These are phyloP conservation scores for Schoenoplectus tabernaemontani DNA, from an alignment of 202 grass and related monocot genomes.

Conservation along the genomic window DNA sequence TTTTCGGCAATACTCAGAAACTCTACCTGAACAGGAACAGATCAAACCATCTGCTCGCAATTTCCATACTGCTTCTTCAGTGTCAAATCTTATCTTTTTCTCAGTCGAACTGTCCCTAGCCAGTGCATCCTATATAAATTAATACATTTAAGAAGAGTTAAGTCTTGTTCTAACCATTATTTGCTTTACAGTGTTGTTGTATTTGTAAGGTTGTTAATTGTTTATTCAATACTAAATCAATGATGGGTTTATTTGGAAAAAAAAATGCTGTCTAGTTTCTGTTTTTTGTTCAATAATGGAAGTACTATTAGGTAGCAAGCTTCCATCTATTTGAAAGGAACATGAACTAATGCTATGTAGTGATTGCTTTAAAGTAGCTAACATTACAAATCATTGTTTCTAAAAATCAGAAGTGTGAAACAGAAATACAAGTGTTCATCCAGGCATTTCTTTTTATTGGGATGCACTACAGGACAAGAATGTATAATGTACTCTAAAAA, in stretches of 20 bases:
- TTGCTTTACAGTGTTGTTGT: neutral
- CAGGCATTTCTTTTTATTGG: neutral
- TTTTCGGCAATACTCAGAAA: constrained; percentile 37
- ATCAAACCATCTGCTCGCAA: neutral
- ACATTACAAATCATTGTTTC: neutral
- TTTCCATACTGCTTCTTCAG: constrained; percentile 31
- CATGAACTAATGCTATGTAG: neutral
- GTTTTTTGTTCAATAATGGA: neutral
- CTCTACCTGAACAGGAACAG: constrained; percentile 36
- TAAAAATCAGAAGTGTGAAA: neutral
- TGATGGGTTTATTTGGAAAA: neutral
- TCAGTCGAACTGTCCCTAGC: constrained; percentile 39
- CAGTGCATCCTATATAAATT: constrained; percentile 43
- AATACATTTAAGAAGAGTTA: constrained; percentile 4
- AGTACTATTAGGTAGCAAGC: neutral
- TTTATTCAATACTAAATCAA: neutral
- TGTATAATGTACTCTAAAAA: neutral
- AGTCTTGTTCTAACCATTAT: neutral
- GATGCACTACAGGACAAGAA: neutral
- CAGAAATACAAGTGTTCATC: neutral
- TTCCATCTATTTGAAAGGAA: neutral
- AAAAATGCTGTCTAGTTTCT: neutral
- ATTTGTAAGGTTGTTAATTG: neutral
- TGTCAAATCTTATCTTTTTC: constrained; percentile 43
- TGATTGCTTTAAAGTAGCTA: neutral